Conservation (phyloP, 306 rosid genomes). For the Glycine tomentella region DNA sequence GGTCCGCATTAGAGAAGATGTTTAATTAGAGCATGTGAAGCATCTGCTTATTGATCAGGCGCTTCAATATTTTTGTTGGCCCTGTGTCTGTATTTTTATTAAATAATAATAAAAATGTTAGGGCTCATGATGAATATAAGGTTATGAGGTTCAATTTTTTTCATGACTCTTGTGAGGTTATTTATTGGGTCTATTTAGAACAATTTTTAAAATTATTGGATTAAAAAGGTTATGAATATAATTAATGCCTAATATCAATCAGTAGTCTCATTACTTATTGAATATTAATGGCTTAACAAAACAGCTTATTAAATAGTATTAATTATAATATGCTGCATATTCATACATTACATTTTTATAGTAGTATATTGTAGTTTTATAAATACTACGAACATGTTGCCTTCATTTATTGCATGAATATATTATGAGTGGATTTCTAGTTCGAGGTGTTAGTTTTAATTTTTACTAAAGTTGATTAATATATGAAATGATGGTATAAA, state of each 20-base stretch:
- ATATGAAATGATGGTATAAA: neutral
- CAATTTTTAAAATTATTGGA: no score
- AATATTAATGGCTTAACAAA: no score
- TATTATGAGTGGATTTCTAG: neutral
- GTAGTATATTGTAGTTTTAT: neutral
- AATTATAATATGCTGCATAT: no score
- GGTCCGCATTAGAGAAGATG: neutral
- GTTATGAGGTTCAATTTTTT: neutral
- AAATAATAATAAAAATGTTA: neutral
- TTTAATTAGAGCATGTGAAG: neutral
- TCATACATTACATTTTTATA: no score
- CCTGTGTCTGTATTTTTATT: neutral
- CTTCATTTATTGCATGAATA: neutral
- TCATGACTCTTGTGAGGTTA: neutral
- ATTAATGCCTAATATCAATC: no score
- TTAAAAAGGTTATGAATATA: no score
- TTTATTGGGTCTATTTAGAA: no score
- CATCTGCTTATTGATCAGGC: neutral
- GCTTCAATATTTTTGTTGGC: neutral
- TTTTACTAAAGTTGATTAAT: neutral
- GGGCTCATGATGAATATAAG: neutral
- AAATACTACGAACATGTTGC: neutral
- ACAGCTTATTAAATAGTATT: no score
- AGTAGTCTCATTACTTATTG: no score
- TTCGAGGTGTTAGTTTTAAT: neutral